Base-by-base conservation (phyloP, 139 green algal species). In the Chlamydomonas sp. region DNA sequence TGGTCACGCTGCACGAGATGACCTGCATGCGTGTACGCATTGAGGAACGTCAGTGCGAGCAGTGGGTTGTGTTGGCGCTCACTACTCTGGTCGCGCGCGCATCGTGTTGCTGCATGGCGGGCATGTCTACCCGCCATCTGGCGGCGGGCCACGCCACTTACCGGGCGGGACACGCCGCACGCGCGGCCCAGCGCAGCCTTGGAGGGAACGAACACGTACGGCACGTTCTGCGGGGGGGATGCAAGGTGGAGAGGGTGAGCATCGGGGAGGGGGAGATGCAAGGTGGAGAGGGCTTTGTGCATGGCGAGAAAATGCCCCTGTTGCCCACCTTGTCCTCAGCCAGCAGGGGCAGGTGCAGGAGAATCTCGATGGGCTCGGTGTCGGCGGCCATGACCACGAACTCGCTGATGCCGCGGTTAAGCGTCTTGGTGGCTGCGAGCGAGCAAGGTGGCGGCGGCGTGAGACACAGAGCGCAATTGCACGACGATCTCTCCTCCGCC, bases 331-430 rank as follows among this genome's bases (percentile, higher is more conserved):
- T 99, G 85, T 99, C 95, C 79, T 99, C 95, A 26, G 95, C 94
- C 50, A 99, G 88, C 48, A 99, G 84, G 5, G 95, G 95, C 67
- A 99, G 81, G 77, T 99, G 95, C n/a, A 99, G 87, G 68, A 99
- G 80, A 76, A 99, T 99, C 76, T 99, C 95, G 31, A 99, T 92
- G 30, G 95, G 95, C 79, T 98, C 95, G 16, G 95, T 95, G 77
- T 99, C 95, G 5, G 94, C 95, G 5, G 95, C 94, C 91, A 98
- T 96, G 1, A 99, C 89, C 29, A 99, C 85, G 49, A 99, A 95
- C 82, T 98, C 95, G 26, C 83, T 87, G 71, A 99, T 98, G 47
- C 95, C 95, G 66, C 91, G 81, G 76, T 97, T 97, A 24, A 97
- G 79, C 6, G 90, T 96, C 80, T 96, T 96, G 65, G 90, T 96